Base-by-base conservation (phyloP, 768 basidiomycete species). In the Suillus discolor region DNA sequence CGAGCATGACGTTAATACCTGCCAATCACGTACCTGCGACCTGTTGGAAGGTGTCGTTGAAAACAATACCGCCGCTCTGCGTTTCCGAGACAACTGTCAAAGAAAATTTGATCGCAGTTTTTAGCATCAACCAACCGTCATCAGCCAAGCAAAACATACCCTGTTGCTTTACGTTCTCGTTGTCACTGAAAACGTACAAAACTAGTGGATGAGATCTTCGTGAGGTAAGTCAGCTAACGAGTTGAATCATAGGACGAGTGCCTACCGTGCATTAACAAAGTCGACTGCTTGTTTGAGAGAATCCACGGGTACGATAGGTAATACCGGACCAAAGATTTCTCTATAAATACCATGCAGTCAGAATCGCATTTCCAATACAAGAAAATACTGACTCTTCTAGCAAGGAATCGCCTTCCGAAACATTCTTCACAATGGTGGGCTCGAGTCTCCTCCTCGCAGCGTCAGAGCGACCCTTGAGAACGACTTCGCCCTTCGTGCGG, bases 311-410 rank as follows among this genome's bases (percentile, higher is more conserved):
- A 92, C 69, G 54, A 93, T 80, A 0, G 91, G 86, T 8, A 93
- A 70, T 28, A 93, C 73, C 0, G 92, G 91, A 0, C 90, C 92
- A 68, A 93, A 93, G 3, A 92, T 73, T 72, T 93, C 92, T 66
- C 90, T 91, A 68, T 23, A 18, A 59, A 41, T 18, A 13, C 16
- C 13, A 36, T 15, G 25, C 4, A 1, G 8, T 42, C 20, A 65
- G 31, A 18, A 18, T 36, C 49, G 20, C 2, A n/a, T 57, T 25
- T 42, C 44, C n/a, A 23, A 25, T 2, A 39, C 59, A 31, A 66
- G 54, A 5, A 16, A 23, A 45, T 3, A 73, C 83, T 55, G 65
- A 89, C 87, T 85, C 86, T 68, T 86, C 83, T 74, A 93, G 77
- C 38, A 92, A 72, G 0, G 84, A 74, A 77, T 94, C 92, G 5